Percentiles rank a stretch among this genome's conserved stretches.
phyloP scores from a whole-genome alignment of 371 early-diverging fungal genomes.

The Parasitella parasitica region DNA sequence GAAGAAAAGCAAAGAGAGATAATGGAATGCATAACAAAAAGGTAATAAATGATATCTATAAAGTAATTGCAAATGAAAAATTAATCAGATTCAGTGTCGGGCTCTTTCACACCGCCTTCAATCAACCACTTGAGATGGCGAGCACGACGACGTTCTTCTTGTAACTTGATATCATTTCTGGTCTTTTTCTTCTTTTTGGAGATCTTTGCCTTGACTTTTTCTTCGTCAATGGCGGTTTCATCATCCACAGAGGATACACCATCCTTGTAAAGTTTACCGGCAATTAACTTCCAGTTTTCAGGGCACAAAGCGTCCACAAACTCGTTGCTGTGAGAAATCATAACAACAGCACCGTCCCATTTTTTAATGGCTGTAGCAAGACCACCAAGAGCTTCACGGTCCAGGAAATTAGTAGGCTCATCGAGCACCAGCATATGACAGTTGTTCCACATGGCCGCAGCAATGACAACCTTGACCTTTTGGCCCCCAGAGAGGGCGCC shows the following conservation, averaged over 20 bases:
- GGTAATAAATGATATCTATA: background rate
- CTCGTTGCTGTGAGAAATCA: constrained; percentile 86
- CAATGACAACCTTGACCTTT: constrained; percentile 87
- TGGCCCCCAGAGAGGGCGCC: constrained; percentile 83
- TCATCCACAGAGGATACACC: constrained; percentile 62
- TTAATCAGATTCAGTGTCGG: constrained; percentile 72
- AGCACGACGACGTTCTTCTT: constrained; percentile 67
- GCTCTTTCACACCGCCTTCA: constrained; percentile 67
- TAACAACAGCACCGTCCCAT: constrained; percentile 84
- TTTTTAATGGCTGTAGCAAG: constrained; percentile 78
- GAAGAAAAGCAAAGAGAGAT: background rate
- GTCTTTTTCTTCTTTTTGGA: constrained; percentile 86
- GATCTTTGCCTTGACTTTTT: constrained; percentile 58
- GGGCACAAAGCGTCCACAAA: constrained; percentile 81
- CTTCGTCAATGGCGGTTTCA: constrained; percentile 63
- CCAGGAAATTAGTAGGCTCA: constrained; percentile 90
- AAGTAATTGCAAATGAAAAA: background rate
- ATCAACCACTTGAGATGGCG: constrained; percentile 74
- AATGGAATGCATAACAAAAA: constrained; percentile 2
- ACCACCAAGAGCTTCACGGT: constrained; percentile 85
- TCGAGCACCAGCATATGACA: constrained; percentile 83
- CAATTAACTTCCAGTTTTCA: constrained; percentile 78
- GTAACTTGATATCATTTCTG: constrained; percentile 71
- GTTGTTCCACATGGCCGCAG: constrained; percentile 80
- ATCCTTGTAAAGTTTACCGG: constrained; percentile 51